Conservation (phyloP, 768 basidiomycete species). For the Scleroderma citrinum region DNA sequence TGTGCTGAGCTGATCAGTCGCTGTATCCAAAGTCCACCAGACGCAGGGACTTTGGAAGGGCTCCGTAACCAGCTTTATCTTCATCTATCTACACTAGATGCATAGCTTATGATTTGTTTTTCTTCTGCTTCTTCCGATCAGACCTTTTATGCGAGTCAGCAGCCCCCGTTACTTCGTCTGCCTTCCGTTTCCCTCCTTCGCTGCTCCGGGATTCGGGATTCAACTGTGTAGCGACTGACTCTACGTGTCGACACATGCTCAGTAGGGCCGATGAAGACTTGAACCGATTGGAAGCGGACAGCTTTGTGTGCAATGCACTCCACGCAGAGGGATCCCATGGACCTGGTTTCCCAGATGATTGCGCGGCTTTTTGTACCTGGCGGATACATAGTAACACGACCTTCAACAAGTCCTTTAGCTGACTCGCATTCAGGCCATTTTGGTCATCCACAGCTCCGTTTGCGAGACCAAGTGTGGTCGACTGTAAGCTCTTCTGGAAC, state of each 20-base stretch:
- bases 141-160: slow-evolving; percentile 29
- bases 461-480: slow-evolving; percentile 43
- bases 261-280: slow-evolving; percentile 56
- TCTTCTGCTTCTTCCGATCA: slow-evolving; percentile 44
- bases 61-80: slow-evolving; percentile 13
- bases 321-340: slow-evolving; percentile 63
- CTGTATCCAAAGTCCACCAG: slow-evolving; percentile 16
- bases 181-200: slow-evolving; percentile 35
- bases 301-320: slow-evolving; percentile 39
- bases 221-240: slow-evolving; percentile 12
- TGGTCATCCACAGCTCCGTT: slow-evolving; percentile 44
- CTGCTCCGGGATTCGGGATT: slow-evolving; percentile 1
- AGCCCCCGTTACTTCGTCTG: slow-evolving; percentile 22
- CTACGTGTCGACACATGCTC: slow-evolving; percentile 62
- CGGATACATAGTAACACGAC: slow-evolving; percentile 59
- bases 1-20: slow-evolving; percentile 21
- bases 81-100: slow-evolving; percentile 1
- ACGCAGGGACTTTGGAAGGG: slow-evolving; percentile 15
- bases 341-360: slow-evolving; percentile 23
- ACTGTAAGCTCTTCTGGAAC: slow-evolving; percentile 42
- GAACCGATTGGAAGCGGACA: slow-evolving; percentile 53
- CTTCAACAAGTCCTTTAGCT: slow-evolving; percentile 78
- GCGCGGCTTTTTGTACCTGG: slow-evolving; percentile 47
- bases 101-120: slow-evolving; percentile 25
- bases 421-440: slow-evolving; percentile 45